These are phyloP conservation scores for Taphrina sp. DNA, from an alignment of 1,139 yeast genomes.

Conservation along the genomic window DNA sequence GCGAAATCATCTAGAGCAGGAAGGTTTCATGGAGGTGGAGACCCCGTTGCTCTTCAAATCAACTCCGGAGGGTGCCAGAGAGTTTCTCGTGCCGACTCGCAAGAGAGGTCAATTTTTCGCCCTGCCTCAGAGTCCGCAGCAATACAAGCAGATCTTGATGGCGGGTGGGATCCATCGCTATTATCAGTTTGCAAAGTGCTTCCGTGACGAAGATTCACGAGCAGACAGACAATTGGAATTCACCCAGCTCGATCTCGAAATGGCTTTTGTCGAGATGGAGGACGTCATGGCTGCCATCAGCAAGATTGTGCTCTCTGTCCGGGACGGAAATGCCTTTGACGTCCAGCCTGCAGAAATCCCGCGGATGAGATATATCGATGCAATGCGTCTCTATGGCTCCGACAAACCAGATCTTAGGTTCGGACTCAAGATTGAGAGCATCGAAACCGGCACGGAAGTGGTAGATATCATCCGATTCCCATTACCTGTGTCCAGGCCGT, in stretches of 20 bases:
- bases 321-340: constrained; percentile 33
- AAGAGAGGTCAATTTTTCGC: constrained; percentile 66
- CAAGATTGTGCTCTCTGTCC: constrained; percentile 47
- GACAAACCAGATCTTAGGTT: constrained; percentile 91
- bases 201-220: constrained; percentile 91
- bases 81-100: constrained; percentile 89
- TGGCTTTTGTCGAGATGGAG: constrained; percentile 71
- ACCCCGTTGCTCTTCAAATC: constrained; percentile 91
- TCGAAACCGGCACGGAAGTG: neutral
- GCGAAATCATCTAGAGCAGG: constrained; percentile 51
- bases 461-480: neutral
- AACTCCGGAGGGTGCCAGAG: constrained; percentile 98
- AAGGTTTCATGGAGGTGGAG: constrained; percentile 73
- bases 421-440: constrained; percentile 51
- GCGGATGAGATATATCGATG: constrained; percentile 63
- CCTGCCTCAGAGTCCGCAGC: constrained; percentile 96
- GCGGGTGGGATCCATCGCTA: constrained; percentile 86
- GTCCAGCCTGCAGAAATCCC: constrained; percentile 37
- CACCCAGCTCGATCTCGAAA: constrained; percentile 91
- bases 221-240: constrained; percentile 97
- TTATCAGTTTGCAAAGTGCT: constrained; percentile 89
- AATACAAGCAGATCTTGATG: constrained; percentile 89
- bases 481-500: neutral
- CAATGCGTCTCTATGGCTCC: constrained; percentile 73
- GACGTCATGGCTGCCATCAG: constrained; percentile 71